Evolutionary conservation across 2,329 filamentous ascomycete genomes (phyloP).

Genomic region (Seiridium unicorne): DNA sequence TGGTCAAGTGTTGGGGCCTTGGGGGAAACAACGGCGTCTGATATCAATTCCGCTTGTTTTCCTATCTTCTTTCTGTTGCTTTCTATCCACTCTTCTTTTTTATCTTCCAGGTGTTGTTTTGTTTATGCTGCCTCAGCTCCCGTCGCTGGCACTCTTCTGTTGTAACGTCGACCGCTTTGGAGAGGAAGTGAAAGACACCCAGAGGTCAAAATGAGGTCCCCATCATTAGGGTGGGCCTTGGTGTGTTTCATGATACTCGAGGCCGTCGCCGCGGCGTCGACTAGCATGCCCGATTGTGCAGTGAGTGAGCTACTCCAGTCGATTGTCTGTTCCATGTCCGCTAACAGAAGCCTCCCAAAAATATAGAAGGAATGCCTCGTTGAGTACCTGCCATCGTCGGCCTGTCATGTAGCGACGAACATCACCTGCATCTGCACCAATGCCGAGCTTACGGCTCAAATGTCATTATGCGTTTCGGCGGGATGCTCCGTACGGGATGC

Average conservation of each 20-base stretch:
- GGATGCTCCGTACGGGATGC: not conserved
- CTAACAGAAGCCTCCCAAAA: not conserved
- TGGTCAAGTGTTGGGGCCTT: not conserved
- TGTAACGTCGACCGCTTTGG: not conserved
- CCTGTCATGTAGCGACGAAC: slow-evolving; percentile 4
- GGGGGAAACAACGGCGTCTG: not conserved
- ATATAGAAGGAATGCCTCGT: slow-evolving; percentile 2
- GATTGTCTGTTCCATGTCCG: not conserved
- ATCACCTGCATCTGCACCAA: slow-evolving; percentile 3
- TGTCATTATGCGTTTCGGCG: not conserved
- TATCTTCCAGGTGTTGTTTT: not conserved
- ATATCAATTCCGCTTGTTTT: not conserved
- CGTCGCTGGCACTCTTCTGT: not conserved
- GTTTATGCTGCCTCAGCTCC: not conserved
- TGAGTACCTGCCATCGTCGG: slow-evolving; percentile 4
- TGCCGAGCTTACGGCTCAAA: not conserved
- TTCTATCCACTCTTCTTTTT: slow-evolving; percentile 1
- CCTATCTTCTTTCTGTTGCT: not conserved
- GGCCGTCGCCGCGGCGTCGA: not conserved
- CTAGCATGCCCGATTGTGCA: slow-evolving; percentile 3
- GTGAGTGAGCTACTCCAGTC: not conserved
- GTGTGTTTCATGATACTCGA: not conserved
- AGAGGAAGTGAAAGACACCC: not conserved
- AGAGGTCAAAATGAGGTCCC: slow-evolving; percentile 2
- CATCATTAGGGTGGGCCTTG: not conserved